phyloP scores from a whole-genome alignment of 345 rosid genomes.

The Eucalyptus marginata region DNA sequence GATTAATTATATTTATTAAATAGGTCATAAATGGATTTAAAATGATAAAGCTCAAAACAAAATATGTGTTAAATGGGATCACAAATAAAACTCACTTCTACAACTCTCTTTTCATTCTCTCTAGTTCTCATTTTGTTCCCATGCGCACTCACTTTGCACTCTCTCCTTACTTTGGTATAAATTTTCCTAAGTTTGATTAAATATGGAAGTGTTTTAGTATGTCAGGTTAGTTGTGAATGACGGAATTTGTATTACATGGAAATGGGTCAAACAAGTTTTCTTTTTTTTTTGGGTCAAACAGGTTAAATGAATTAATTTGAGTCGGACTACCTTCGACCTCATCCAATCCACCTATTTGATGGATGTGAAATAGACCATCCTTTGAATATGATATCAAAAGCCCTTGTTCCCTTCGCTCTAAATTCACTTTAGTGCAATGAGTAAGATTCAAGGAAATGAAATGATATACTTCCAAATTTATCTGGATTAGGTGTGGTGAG shows the following conservation, averaged over 20 bases:
- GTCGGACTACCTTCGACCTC: fast-evolving
- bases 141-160: fast-evolving
- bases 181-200: too few species aligned
- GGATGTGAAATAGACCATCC: neutral
- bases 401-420: neutral
- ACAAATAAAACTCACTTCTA: fast-evolving
- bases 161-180: fast-evolving
- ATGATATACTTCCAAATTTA: neutral
- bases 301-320: fast-evolving
- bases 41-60: too few species aligned
- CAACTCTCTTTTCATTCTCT: neutral
- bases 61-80: neutral
- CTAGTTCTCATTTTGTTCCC: neutral
- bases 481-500: neutral
- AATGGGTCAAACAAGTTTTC: too few species aligned
- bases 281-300: fast-evolving
- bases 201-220: too few species aligned
- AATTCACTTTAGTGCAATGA: neutral
- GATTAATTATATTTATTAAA: too few species aligned
- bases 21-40: too few species aligned
- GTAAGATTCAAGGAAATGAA: neutral
- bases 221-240: fast-evolving
- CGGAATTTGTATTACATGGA: fast-evolving
- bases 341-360: neutral
- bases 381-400: neutral